phyloP scores from a whole-genome alignment of 176 grass and related monocot species.

The Aegilops tauschii region DNA sequence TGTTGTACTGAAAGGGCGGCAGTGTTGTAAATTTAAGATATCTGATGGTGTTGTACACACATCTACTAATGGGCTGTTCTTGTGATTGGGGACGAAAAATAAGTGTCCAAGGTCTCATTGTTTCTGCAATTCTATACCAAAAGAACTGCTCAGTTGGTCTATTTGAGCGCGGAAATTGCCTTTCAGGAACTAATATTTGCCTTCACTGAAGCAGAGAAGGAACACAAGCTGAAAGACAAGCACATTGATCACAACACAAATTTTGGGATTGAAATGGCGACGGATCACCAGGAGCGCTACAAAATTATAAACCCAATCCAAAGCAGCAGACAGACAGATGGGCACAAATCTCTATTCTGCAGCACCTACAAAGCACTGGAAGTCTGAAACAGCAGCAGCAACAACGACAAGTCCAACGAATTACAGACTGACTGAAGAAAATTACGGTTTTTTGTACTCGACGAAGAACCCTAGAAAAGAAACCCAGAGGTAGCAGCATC shows the following conservation, averaged over 20 bases:
- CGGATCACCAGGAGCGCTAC: conserved; percentile 4
- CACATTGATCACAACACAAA: conserved; percentile 1
- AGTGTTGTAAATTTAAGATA: neutral
- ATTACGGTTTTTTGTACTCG: conserved; percentile 38
- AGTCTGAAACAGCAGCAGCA: conserved; percentile 26
- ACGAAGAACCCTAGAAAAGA: conserved; percentile 29
- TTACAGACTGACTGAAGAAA: conserved; percentile 28
- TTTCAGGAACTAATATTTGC: neutral
- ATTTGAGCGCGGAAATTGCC: too few species aligned
- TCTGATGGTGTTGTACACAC: too few species aligned
- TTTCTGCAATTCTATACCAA: too few species aligned
- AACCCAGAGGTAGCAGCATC: conserved; percentile 36
- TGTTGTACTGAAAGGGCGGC: neutral
- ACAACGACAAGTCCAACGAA: conserved; percentile 6
- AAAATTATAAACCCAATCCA: conserved; percentile 11
- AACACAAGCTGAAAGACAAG: neutral
- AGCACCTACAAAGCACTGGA: conserved; percentile 18
- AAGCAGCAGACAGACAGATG: neutral
- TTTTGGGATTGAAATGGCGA: conserved; percentile 23
- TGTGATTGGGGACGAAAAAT: neutral
- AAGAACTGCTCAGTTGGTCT: too few species aligned
- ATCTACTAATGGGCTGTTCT: too few species aligned
- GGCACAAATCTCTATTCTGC: conserved; percentile 33
- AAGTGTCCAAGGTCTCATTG: too few species aligned
- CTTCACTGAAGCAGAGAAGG: neutral